Percentiles rank a stretch among this genome's conserved stretches.
phyloP scores from a whole-genome alignment of 352 stramenopile genomes.

The Pythium volutum region DNA sequence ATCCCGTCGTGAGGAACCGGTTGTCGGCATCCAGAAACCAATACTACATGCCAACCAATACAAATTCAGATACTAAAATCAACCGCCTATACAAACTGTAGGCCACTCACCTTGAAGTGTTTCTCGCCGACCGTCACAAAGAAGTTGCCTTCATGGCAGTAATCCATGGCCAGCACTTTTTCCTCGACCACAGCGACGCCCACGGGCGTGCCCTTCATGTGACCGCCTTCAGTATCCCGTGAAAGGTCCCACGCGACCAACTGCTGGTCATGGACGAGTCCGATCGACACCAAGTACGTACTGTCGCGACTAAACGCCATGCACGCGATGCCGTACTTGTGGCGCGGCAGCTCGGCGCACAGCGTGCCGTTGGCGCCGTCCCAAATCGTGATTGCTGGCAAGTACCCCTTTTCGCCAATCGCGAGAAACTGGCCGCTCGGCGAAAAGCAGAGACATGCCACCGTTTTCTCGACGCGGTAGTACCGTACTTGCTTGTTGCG shows the following conservation, averaged over 20 bases:
- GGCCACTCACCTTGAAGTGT: conserved; percentile 57
- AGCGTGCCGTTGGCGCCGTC: conserved; percentile 72
- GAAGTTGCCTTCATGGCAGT: conserved; percentile 61
- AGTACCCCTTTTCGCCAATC: conserved; percentile 85
- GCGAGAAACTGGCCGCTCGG: conserved; percentile 79
- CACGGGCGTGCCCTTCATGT: conserved; percentile 35
- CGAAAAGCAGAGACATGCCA: conserved; percentile 83
- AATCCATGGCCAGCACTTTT: conserved; percentile 74
- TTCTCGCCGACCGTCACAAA: conserved; percentile 83
- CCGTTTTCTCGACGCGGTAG: conserved; percentile 83
- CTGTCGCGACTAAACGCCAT: conserved; percentile 75
- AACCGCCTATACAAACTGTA: neutral
- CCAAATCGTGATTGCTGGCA: conserved; percentile 86
- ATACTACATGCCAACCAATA: conserved; percentile 37
- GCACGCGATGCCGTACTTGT: conserved; percentile 81
- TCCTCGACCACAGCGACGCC: conserved; percentile 54
- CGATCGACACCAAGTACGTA: conserved; percentile 58
- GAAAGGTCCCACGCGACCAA: conserved; percentile 71
- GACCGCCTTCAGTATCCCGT: conserved; percentile 12
- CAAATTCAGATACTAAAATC: neutral
- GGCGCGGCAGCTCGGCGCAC: conserved; percentile 74
- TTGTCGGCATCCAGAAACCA: conserved; percentile 63
- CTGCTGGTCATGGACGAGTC: conserved; percentile 82
- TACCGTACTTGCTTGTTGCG: conserved; percentile 87
- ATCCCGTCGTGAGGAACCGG: conserved; percentile 51